Base-by-base conservation (phyloP, 768 basidiomycete genomes). In the Boletus sp. region DNA sequence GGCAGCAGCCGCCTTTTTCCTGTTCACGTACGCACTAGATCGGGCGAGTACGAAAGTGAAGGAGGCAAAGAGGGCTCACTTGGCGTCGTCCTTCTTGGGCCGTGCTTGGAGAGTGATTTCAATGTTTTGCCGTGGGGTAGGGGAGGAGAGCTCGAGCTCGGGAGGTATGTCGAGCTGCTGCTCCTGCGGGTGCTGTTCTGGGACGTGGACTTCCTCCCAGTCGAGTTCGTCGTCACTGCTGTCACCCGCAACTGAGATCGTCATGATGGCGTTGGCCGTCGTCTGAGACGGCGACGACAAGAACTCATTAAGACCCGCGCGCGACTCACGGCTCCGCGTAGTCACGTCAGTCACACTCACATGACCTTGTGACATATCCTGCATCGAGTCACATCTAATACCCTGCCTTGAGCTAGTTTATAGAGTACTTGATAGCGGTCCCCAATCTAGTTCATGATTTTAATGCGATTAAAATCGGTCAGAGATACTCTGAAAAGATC, bases 161-260 rank as follows among this genome's bases (percentile, higher is more conserved):
- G 68, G 40, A 8, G 53, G 47, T 32, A 40, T 21, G 47, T 69
- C 54, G 30, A 65, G 23, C n/a, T 55, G 60, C 7, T 51, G 40
- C 40, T 58, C 52, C 8, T 55, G n/a, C n/a, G n/a, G n/a, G n/a
- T n/a, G 53, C 14, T 55, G 39, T n/a, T 69, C 76, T 30, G 81
- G 78, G 4, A 89, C 81, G 38, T 78, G 76, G 14, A 91, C 83
- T 67, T 90, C 88, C 68, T 91, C 88, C 88, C 88, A 90, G 65
- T 91, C 88, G 56, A 82, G 76, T 39, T 88, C 88, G 62, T 88
- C 85, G 62, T 88, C 85, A 32, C 74, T 76, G 48, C 68, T 68
- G 30, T 70, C 69, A 1, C 55, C 63, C 7, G 59, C 55, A 21
- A 66, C 27, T 0, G 64, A 50, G 45, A 9, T 17, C 9, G 55